A percentile compares a stretch with the other conserved stretches of the same genome.
Evolutionary conservation across 2,329 filamentous ascomycete species (phyloP).

Genomic region (Paramyrothecium sp.): DNA sequence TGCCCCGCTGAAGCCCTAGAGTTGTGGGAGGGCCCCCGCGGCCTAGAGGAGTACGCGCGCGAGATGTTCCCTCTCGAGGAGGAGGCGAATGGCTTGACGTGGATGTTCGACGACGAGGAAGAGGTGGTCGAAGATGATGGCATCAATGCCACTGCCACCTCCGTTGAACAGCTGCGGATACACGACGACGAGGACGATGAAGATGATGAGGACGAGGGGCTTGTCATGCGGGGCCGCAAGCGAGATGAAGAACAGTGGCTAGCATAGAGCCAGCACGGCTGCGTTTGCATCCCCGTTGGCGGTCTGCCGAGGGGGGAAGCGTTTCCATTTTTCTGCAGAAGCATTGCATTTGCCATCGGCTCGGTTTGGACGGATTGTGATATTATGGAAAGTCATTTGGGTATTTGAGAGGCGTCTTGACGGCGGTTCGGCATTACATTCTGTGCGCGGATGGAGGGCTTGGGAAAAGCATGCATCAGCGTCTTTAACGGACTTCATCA

Average conservation of each 20-base stretch:
- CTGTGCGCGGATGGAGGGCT: not conserved
- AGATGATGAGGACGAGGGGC: slow-evolving; percentile 56
- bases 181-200: slow-evolving; percentile 40
- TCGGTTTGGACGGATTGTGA: not conserved
- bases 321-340: too few relatives aligned
- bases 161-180: slow-evolving; percentile 37
- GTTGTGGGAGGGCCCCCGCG: slow-evolving; percentile 88
- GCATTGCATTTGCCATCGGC: not conserved
- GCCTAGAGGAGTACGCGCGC: slow-evolving; percentile 89
- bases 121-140: slow-evolving; percentile 34
- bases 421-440: not conserved
- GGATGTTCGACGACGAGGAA: slow-evolving; percentile 71
- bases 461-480: not conserved
- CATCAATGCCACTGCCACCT: slow-evolving; percentile 29
- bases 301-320: too few relatives aligned
- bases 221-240: slow-evolving; percentile 56
- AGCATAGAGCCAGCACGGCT: too few relatives aligned
- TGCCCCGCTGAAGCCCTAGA: slow-evolving; percentile 75
- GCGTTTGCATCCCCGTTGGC: too few relatives aligned
- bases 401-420: not conserved
- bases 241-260: slow-evolving; percentile 61
- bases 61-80: slow-evolving; percentile 96
- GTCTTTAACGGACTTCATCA: not conserved
- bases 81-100: slow-evolving; percentile 86
- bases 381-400: not conserved